phyloP scores from a whole-genome alignment of 371 early-diverging fungal genomes.

The Capillidium heterosporum region DNA sequence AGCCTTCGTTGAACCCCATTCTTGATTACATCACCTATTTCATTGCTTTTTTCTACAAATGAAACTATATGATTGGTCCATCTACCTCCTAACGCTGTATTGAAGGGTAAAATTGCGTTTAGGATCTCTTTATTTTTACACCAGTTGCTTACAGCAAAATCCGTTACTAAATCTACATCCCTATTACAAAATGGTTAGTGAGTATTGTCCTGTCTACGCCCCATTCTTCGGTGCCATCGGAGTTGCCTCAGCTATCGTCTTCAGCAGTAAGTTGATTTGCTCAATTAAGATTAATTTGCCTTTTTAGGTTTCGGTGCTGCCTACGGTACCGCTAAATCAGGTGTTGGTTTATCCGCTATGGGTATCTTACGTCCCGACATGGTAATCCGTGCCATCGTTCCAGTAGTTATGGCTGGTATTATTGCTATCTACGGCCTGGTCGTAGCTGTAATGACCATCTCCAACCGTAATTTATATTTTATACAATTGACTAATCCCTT shows the following conservation, averaged over 20 bases:
- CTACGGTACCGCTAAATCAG: slow-evolving; percentile 83
- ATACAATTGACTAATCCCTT: background rate
- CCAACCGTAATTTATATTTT: slow-evolving; percentile 32
- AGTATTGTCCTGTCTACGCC: slow-evolving; percentile 77
- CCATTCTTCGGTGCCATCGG: slow-evolving; percentile 96
- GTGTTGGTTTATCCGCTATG: slow-evolving; percentile 74
- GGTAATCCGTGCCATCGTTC: slow-evolving; percentile 71
- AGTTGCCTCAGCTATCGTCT: slow-evolving; percentile 86
- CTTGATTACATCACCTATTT: no score
- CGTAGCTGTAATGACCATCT: slow-evolving; percentile 62
- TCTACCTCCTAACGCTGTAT: no score
- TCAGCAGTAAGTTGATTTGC: slow-evolving; percentile 63
- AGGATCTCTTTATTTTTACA: no score
- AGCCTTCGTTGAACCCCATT: no score
- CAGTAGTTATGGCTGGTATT: slow-evolving; percentile 90
- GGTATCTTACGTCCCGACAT: slow-evolving; percentile 76
- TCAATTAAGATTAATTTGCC: background rate
- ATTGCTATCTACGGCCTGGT: slow-evolving; percentile 82
- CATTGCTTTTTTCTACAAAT: no score
- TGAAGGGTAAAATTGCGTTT: no score
- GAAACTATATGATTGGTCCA: no score
- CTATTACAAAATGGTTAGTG: slow-evolving; percentile 3
- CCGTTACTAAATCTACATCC: no score
- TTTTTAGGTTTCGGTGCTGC: slow-evolving; percentile 71
- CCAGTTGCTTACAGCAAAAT: no score